Evolutionary conservation across 805 yeast species (phyloP), one percentile per base, ranked within the genome.

Genomic region (Wickerhamiella sergipiensis): DNA sequence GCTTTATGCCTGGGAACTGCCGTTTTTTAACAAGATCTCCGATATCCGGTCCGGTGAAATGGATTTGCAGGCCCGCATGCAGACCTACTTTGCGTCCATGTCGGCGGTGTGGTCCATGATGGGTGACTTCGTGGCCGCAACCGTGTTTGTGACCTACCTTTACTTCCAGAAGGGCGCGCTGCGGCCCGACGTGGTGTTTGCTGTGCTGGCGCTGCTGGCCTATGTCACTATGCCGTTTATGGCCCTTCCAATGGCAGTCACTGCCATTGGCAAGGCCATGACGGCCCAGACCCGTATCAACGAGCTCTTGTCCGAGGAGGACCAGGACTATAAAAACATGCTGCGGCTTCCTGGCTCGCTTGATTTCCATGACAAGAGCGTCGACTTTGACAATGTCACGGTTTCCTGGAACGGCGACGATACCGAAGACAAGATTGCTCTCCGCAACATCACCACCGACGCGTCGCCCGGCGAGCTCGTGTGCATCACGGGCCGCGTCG

Each of bases 1-100:
- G 65, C 74, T 94, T 45, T 94, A 94, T 61, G 94, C 94, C 2
- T 92, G 99, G 99, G 99, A 92, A 68, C 69, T 64, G 33, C 95
- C 97, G 2, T 88, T 85, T 64, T 77, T 78, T 62, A 76, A 75
- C 33, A 84, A 83, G 59, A 72, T 94, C 53, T 77, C 77, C 55
- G 70, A 79, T 59, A 94, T 92, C 22, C 80, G 97, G 74, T 86
- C 88, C 62, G 84, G 83, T 38, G 96, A 89, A 67, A 75, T 89
- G 65, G 72, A 71, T 23, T 85, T 85, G 58, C 73, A 87, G 67
- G 72, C 79, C 52, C 71, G 67, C 50, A 81, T 49, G 48, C 38
- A 74, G 31, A 17, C 15, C 10, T n/a, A 8, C 17, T 18, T 24
- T 18, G 90, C 95, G 1, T 64, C 79, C 43, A 73, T 83, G 39